phyloP scores from a whole-genome alignment of 2,329 filamentous ascomycete species.

The Didymella exigua region DNA sequence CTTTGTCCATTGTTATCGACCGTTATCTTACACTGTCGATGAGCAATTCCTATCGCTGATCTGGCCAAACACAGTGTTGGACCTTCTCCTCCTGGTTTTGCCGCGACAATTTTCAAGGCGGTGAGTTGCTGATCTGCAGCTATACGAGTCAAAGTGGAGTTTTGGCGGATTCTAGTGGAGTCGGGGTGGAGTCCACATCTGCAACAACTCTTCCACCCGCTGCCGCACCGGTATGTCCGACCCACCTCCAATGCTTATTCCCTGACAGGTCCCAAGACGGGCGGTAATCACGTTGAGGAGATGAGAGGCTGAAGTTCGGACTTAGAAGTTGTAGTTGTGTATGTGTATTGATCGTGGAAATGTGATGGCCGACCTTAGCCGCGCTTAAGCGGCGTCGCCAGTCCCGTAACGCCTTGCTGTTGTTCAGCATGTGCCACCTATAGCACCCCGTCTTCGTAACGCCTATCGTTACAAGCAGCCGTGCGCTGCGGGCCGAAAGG shows the following conservation, averaged over 20 bases:
- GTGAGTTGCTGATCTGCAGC: slow-evolving; percentile 12
- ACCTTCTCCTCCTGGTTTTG: slow-evolving; percentile 13
- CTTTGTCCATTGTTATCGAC: neutral
- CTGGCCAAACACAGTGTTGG: neutral
- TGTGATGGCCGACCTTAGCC: slow-evolving; percentile 1
- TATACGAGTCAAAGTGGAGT: slow-evolving; percentile 7
- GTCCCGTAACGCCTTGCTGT: slow-evolving; percentile 19
- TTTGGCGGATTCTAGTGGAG: slow-evolving; percentile 6
- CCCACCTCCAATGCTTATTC: slow-evolving; percentile 11
- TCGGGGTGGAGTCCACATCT: slow-evolving; percentile 11
- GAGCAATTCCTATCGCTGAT: neutral
- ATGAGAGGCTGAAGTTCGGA: neutral
- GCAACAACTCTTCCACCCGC: slow-evolving; percentile 17
- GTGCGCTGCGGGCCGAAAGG: slow-evolving; percentile 2
- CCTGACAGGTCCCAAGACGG: neutral
- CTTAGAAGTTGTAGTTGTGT: neutral
- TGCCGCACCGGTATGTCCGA: slow-evolving; percentile 14
- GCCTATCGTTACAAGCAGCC: slow-evolving; percentile 22
- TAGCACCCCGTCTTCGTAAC: slow-evolving; percentile 8
- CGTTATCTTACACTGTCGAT: neutral
- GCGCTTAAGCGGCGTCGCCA: slow-evolving; percentile 2
- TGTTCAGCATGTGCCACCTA: slow-evolving; percentile 13
- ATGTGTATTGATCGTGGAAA: neutral
- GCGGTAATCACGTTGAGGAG: neutral
- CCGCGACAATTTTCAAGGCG: slow-evolving; percentile 16